Conservation (phyloP, 495 filamentous ascomycete genomes). For the Talaromyces borbonicus region DNA sequence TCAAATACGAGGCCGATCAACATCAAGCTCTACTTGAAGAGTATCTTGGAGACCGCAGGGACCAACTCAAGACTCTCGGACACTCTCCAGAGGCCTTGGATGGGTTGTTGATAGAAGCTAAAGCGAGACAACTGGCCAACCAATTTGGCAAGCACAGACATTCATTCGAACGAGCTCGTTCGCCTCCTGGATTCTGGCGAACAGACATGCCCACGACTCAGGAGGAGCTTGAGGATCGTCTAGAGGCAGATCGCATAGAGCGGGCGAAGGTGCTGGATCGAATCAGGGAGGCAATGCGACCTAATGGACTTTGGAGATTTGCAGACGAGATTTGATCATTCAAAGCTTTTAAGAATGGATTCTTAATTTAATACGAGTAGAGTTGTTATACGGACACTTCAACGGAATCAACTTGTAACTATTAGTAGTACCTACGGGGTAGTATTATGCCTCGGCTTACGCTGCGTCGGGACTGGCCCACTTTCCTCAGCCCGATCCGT, state of each 20-base stretch:
- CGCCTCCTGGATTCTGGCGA: conserved; percentile 85
- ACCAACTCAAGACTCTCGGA: background rate
- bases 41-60: conserved; percentile 47
- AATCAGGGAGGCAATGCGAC: conserved; percentile 71
- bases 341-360: no score
- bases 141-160: conserved; percentile 67
- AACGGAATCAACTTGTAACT: no score
- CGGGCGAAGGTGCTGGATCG: conserved; percentile 58
- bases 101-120: conserved; percentile 55
- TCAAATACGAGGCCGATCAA: conserved; percentile 20
- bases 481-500: background rate
- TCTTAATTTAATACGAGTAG: no score
- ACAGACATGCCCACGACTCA: conserved; percentile 81
- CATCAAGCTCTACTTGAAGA: conserved; percentile 52
- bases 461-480: background rate
- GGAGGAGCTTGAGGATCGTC: conserved; percentile 52
- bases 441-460: conserved; percentile 1
- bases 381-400: no score
- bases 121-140: conserved; percentile 56
- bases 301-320: conserved; percentile 66
- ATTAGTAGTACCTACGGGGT: no score
- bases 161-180: conserved; percentile 53
- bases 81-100: conserved; percentile 36
- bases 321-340: conserved; percentile 55
- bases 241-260: conserved; percentile 49